Conservation (phyloP, 352 stramenopile species). For the Globisporangium megalacanthum region DNA sequence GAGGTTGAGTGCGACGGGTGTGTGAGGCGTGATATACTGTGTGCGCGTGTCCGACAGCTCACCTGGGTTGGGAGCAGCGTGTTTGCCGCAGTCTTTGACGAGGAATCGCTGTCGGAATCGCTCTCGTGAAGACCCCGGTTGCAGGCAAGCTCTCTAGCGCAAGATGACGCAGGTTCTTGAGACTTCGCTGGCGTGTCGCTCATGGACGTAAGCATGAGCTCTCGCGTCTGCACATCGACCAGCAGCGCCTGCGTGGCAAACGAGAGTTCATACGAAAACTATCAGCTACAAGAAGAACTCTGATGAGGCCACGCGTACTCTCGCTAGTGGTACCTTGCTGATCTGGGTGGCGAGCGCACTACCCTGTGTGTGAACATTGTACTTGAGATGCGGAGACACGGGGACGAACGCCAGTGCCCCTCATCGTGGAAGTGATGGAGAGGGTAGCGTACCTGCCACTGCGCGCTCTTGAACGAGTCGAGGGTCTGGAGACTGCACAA, state of each 20-base stretch:
- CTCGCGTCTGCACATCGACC: slow-evolving; percentile 28
- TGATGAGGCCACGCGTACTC: not conserved
- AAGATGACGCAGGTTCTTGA: not conserved
- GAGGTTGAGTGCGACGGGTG: not conserved
- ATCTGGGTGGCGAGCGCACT: slow-evolving; percentile 28
- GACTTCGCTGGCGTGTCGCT: not conserved
- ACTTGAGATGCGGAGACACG: too few species aligned
- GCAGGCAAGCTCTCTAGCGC: not conserved
- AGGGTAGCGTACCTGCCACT: slow-evolving; percentile 2
- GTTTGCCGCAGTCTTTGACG: slow-evolving; percentile 1
- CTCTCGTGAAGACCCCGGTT: not conserved
- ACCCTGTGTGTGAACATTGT: slow-evolving; percentile 4
- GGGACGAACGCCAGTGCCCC: too few species aligned
- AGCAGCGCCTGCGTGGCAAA: slow-evolving; percentile 17
- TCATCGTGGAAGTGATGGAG: too few species aligned
- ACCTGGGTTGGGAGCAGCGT: slow-evolving; percentile 14
- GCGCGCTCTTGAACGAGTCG: not conserved
- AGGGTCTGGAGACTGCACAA: not conserved
- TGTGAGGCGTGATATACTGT: slow-evolving; percentile 9
- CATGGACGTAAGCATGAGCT: slow-evolving; percentile 29
- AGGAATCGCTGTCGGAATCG: too few species aligned
- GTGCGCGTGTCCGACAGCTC: not conserved
- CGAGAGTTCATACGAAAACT: not conserved
- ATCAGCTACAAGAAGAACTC: not conserved
- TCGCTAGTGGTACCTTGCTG: slow-evolving; percentile 21